Percentiles rank a stretch among this genome's conserved stretches.
These are phyloP conservation scores for Heliocybe sulcata DNA, from an alignment of 1,284 basidiomycete species.

Conservation along the genomic window DNA sequence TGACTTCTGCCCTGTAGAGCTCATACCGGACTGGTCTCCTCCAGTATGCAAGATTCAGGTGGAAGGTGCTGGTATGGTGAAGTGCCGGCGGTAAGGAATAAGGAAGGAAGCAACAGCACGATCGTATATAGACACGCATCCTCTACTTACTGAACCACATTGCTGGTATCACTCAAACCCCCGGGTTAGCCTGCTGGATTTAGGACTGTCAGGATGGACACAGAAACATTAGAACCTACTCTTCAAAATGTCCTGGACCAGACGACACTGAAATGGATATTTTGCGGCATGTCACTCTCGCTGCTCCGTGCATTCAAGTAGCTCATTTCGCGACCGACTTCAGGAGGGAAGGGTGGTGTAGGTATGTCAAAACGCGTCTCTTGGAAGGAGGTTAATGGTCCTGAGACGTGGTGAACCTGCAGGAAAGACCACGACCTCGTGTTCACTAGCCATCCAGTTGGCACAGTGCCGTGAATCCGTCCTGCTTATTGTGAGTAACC, in stretches of 20 bases:
- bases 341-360: conserved; percentile 93
- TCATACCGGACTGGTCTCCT: conserved; percentile 2
- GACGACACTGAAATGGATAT: conserved; percentile 89
- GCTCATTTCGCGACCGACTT: conserved; percentile 8
- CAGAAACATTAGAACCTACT: conserved; percentile 65
- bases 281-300: conserved; percentile 65
- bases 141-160: background rate
- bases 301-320: conserved; percentile 8
- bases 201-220: conserved; percentile 26
- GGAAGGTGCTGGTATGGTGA: conserved; percentile 17
- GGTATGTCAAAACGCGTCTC: conserved; percentile 42
- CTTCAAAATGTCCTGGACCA: conserved; percentile 90
- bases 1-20: conserved; percentile 17
- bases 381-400: background rate
- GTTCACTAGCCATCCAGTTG: conserved; percentile 92
- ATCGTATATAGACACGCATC: background rate
- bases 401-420: conserved; percentile 5
- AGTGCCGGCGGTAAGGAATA: conserved; percentile 14
- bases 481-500: conserved; percentile 76
- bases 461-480: conserved; percentile 85
- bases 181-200: background rate
- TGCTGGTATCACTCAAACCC: background rate
- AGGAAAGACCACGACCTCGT: conserved; percentile 96
- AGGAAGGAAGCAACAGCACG: conserved; percentile 8
- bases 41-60: conserved; percentile 10